Evolutionary conservation across 495 filamentous ascomycete genomes (phyloP), one percentile per base, ranked within the genome.

Genomic region (Talaromyces wortmannii): DNA sequence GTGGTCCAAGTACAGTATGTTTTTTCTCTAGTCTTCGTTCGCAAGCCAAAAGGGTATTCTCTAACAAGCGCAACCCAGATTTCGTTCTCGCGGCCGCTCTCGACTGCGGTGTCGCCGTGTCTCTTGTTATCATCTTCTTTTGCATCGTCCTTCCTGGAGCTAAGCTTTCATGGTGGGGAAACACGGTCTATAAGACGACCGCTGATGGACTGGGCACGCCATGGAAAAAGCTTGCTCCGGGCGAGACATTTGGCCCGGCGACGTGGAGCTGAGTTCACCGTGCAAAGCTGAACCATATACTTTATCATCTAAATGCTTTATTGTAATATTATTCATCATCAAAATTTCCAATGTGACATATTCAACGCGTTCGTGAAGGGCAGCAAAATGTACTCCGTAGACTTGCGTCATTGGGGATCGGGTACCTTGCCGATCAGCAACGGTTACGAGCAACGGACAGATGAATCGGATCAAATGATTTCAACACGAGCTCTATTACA

Each of bases 91-190:
- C 81, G 15, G 80, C 81, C 1, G 83, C 79, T 0, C 67, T 87
- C 12, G 83, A 86, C 56, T 73, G 82, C 16, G 84, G 82, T 1
- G 73, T 88, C 44, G 84, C 84, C 2, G 70, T 87, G 1, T 71
- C 75, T 5, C 87, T 83, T 2, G 72, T 85, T 50, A 70, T 83
- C 43, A 83, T 87, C 48, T 85, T 85, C 66, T 84, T 87, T 59
- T 77, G 88, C 50, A 86, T 90, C 40, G 85, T 87, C 62, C 81
- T 89, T 50, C 79, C 86, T 0, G 79, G 78, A 5, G 69, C 69
- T 2, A 67, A 75, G 43, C 74, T 86, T 32, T 69, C 68, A 36
- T 91, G 87, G 87, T 90, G 82, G 71, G 87, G 87, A 0, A 89
- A 89, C 61, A 76, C 69, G 7, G 76, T 78, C 6, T 74, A 67